phyloP scores from a whole-genome alignment of 768 basidiomycete genomes.

The Suillus plorans region DNA sequence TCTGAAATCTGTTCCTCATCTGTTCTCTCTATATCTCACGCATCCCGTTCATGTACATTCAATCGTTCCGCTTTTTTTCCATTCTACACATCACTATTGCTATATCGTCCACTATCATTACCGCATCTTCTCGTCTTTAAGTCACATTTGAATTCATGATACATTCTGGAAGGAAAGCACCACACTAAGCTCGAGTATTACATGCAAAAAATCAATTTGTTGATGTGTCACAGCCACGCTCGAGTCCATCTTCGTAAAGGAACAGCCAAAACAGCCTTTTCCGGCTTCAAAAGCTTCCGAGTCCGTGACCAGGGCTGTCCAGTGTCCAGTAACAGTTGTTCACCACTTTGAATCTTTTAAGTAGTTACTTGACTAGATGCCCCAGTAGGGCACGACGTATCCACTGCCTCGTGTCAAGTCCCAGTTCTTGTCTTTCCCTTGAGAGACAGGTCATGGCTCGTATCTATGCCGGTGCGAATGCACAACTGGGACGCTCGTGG shows the following conservation, averaged over 20 bases:
- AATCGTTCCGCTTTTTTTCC: conserved; percentile 26
- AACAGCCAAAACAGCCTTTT: not conserved
- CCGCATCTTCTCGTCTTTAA: conserved; percentile 19
- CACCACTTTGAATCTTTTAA: conserved; percentile 17
- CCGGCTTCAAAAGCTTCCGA: not conserved
- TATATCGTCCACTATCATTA: conserved; percentile 26
- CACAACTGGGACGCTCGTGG: conserved; percentile 56
- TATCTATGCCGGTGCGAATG: conserved; percentile 58
- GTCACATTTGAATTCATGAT: conserved; percentile 19
- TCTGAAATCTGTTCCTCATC: conserved; percentile 13
- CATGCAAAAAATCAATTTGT: not conserved
- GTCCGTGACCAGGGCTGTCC: conserved; percentile 1
- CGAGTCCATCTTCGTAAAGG: no score
- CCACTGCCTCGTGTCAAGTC: conserved; percentile 18
- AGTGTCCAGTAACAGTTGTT: conserved; percentile 24
- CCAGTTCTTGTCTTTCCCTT: conserved; percentile 17
- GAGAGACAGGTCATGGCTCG: conserved; percentile 39
- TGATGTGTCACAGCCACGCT: not conserved
- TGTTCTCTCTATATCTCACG: conserved; percentile 16
- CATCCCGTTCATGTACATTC: conserved; percentile 27
- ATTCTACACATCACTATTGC: conserved; percentile 21
- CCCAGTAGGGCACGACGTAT: conserved; percentile 18
- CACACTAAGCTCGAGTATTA: not conserved
- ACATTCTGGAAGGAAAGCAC: conserved; percentile 8
- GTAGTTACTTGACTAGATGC: conserved; percentile 19